Conservation (phyloP, 768 basidiomycete species). For the Pisolithus orientalis region DNA sequence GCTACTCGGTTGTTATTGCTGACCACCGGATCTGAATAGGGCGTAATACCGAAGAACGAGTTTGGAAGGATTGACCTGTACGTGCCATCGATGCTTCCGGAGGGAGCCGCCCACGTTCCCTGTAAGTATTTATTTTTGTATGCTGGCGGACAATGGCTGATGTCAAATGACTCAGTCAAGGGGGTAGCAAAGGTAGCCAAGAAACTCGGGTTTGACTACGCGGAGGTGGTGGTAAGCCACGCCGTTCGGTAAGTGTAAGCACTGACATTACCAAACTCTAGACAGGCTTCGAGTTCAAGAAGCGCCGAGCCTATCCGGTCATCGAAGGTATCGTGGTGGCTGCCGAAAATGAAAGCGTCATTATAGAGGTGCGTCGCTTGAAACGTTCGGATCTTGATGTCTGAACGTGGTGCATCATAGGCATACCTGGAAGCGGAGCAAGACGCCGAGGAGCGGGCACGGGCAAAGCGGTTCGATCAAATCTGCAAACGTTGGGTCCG, state of each 20-base stretch:
- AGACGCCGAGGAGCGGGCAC: slow-evolving; percentile 70
- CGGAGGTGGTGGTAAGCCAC: slow-evolving; percentile 86
- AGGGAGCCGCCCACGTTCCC: slow-evolving; percentile 82
- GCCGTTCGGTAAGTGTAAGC: slow-evolving; percentile 5
- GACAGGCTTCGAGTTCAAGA: slow-evolving; percentile 97
- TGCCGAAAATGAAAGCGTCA: slow-evolving; percentile 61
- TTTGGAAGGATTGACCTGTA: slow-evolving; percentile 98
- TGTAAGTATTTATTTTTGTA: slow-evolving; percentile 49
- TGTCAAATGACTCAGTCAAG: slow-evolving; percentile 48
- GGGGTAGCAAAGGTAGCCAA: slow-evolving; percentile 88
- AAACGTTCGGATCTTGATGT: background rate
- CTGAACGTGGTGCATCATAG: slow-evolving; percentile 33
- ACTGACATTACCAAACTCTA: slow-evolving; percentile 26
- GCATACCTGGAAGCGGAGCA: slow-evolving; percentile 82
- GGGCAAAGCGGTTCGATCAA: slow-evolving; percentile 67
- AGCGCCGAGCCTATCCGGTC: slow-evolving; percentile 80
- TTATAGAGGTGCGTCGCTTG: slow-evolving; percentile 61
- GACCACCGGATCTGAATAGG: slow-evolving; percentile 41
- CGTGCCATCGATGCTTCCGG: slow-evolving; percentile 89
- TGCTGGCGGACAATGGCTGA: slow-evolving; percentile 6
- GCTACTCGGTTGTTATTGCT: slow-evolving; percentile 3
- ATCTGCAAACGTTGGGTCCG: slow-evolving; percentile 85
- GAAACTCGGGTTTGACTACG: slow-evolving; percentile 81
- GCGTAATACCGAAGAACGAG: slow-evolving; percentile 87
- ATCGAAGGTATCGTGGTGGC: slow-evolving; percentile 85